Evolutionary conservation across 306 rosid species (phyloP), one percentile per base, ranked within the genome.

Genomic region (Prunus salicina): DNA sequence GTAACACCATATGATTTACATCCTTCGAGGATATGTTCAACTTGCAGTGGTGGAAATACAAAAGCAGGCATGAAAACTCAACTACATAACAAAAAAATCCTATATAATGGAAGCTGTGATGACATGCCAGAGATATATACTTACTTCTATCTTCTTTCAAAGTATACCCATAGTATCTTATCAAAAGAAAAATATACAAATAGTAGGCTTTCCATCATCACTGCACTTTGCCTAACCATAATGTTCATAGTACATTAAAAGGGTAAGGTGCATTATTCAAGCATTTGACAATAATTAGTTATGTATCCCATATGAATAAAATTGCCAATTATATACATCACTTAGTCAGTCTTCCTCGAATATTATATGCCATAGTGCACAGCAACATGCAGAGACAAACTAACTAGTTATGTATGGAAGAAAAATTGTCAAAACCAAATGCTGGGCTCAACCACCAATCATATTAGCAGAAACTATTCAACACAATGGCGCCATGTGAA

Each of bases 81-180:
- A 76, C 67, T 38, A 78, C 12, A 12, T 52, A 49, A 12, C 34
- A 63, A 45, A 47, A 47, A 22, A 53, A 58, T 8, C 81, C 34
- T 10, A 63, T 62, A 12, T 10, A 2, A 22, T 19, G 34, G 19
- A 64, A 22, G 77, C 47, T 43, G 12, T 60, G 30, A 45, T 4
- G 43, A 6, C 43, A 38, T 0, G 27, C 41, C 41, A 58, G 28
- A 45, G 43, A 18, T 41, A 8, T 57, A 64, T 32, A 64, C 47
- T 34, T 34, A 34, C n/a, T 15, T 16, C 14, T 3, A 71, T 38
- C 52, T 22, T 41, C 56, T 41, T 72, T 41, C 67, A 43, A 43
- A 38, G 18, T 2, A 73, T 24, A 72, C 15, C 56, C 6, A 6
- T 7, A n/a, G 52, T 11, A 47, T 47, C 52, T 47, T 47, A 47